Evolutionary conservation across 164 flowering plant genomes (phyloP).

Genomic region (Dillenia suffruticosa): DNA sequence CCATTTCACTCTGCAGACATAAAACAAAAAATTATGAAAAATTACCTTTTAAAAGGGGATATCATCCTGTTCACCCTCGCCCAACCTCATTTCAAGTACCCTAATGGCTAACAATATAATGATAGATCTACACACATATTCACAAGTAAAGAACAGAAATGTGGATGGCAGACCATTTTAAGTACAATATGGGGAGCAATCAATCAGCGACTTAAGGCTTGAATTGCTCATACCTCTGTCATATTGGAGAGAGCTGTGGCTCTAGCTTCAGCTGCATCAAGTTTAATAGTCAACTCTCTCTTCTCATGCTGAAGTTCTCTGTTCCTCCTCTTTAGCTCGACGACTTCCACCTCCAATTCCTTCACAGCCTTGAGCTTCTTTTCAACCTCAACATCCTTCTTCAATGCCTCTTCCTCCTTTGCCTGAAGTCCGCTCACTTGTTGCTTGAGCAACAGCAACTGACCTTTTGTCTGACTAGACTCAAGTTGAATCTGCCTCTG

Average conservation of each 20-base stretch:
- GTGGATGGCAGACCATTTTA: no score
- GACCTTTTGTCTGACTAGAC: slow-evolving; percentile 87
- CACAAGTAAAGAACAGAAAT: no score
- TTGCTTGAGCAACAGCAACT: slow-evolving; percentile 80
- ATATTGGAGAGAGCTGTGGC: slow-evolving; percentile 58
- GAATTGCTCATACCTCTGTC: slow-evolving; percentile 63
- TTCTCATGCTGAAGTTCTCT: slow-evolving; percentile 93
- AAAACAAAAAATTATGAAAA: no score
- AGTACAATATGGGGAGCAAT: background rate
- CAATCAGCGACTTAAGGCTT: background rate
- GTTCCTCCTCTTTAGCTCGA: slow-evolving; percentile 87
- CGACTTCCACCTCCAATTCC: slow-evolving; percentile 73
- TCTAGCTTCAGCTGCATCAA: slow-evolving; percentile 76
- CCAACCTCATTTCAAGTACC: no score
- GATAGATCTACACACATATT: no score
- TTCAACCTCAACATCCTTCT: slow-evolving; percentile 62
- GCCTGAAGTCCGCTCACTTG: slow-evolving; percentile 74
- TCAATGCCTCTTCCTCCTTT: slow-evolving; percentile 81
- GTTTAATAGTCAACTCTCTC: slow-evolving; percentile 71
- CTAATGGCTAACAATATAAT: no score
- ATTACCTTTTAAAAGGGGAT: no score
- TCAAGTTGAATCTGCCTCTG: slow-evolving; percentile 94
- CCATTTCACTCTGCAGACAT: slow-evolving; percentile 67
- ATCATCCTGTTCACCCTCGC: no score
- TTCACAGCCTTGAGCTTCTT: slow-evolving; percentile 76